Evolutionary conservation across 108 stramenopile genomes (phyloP).

Genomic region (Bacterosira constricta): DNA sequence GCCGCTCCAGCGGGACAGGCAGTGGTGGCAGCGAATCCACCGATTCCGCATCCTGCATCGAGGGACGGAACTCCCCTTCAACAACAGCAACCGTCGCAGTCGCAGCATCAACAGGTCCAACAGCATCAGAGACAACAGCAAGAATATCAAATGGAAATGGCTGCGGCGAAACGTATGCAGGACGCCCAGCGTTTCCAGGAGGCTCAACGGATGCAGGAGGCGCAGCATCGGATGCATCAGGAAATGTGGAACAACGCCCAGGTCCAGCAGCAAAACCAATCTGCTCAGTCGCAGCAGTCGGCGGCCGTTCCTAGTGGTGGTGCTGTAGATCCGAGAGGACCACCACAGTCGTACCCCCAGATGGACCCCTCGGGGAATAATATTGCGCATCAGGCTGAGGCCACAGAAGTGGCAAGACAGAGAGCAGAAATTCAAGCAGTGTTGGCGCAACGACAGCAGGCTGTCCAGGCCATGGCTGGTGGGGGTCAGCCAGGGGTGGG

Average conservation of each 20-base stretch:
- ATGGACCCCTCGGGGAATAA: slow-evolving; percentile 22
- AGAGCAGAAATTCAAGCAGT: slow-evolving; percentile 41
- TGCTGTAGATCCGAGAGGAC: background rate
- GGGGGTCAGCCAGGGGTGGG: background rate
- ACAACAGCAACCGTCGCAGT: slow-evolving; percentile 9
- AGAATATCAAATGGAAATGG: slow-evolving; percentile 18
- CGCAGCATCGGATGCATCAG: slow-evolving; percentile 31
- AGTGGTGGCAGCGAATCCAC: background rate
- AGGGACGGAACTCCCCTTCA: background rate
- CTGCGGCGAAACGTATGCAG: slow-evolving; percentile 6
- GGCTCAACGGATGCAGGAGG: slow-evolving; percentile 38
- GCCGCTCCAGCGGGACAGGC: background rate
- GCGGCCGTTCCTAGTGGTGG: background rate
- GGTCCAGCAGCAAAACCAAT: slow-evolving; percentile 42
- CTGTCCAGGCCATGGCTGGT: slow-evolving; percentile 21
- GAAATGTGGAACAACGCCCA: slow-evolving; percentile 24
- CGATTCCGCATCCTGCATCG: background rate
- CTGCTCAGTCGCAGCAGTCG: background rate
- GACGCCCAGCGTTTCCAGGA: slow-evolving; percentile 15
- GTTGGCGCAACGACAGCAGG: slow-evolving; percentile 46
- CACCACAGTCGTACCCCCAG: slow-evolving; percentile 34
- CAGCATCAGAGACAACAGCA: slow-evolving; percentile 43
- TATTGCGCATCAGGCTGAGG: slow-evolving; percentile 12
- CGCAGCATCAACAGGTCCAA: slow-evolving; percentile 25
- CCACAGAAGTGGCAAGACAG: slow-evolving; percentile 35